Base-by-base conservation (phyloP, 2,329 filamentous ascomycete genomes). In the Paraphaeosphaeria minitans region DNA sequence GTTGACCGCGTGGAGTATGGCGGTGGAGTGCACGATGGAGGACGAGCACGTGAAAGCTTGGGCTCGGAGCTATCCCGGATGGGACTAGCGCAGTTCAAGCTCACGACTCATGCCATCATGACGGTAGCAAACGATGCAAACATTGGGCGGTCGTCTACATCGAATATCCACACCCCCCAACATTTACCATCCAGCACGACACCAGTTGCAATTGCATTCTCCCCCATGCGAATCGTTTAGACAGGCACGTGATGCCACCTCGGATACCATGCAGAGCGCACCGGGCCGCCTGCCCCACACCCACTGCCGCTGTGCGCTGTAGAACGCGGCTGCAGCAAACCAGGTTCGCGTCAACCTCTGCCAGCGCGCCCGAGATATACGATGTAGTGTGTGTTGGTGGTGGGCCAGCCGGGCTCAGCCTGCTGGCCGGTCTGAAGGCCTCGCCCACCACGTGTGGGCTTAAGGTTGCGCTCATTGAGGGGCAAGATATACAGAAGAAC, bases 351-450 rank as follows among this genome's bases (percentile, higher is more conserved):
- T 75, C 75, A 48, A 75, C 62, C 62, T 69, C 73, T 41, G 60
- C 70, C 62, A 60, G 63, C 48, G 60, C 67, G 13, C 86, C 87
- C 12, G 91, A 96, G 65, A 88, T 97, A 69, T 97, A 95, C 81
- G 93, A 97, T 84, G 90, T 97, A 33, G 92, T 97, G 62, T 95
- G 92, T 70, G 90, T 97, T 55, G 93, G 93, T 61, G 93, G 93
- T 61, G 93, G 93, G 5, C 93, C 93, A 24, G 93, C 93, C 46
- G 94, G 94, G 56, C 83, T 99, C 58, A 96, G 92, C 70, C 67
- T 83, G 46, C 70, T 79, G 24, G 71, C 75, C 37, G 78, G 74
- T 6, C 60, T 80, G 57, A 77, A 79, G 66, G 85, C 92, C 13
- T 93, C 89, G 19, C 87, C 90, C 6, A 79, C 85, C 19, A 96